Evolutionary conservation across 805 yeast genomes (phyloP), one percentile per base, ranked within the genome.

Genomic region (Blastobotrys americana): DNA sequence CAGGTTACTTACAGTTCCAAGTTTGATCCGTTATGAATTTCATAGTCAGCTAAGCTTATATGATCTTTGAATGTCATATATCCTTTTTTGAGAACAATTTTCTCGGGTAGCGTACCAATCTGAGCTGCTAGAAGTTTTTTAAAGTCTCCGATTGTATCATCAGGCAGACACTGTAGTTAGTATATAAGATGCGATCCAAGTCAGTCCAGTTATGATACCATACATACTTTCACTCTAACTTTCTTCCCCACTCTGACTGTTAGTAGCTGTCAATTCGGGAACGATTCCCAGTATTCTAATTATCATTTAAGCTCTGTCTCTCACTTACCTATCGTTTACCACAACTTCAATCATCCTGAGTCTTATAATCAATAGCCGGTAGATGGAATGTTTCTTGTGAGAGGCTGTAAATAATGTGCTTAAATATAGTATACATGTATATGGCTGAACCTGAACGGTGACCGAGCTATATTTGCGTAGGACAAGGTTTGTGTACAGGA

Each of bases 21-120:
- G 62, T 82, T 86, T 49, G 84, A 81, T 6, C 95, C 95, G 61
- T 88, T 82, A 58, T 88, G 95, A 16, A 90, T 79, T 61, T 90
- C 98, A 59, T 93, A 90, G 63, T 90, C 98, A n/a, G 83, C 96
- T 37, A 90, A 69, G 1, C 89, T 73, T 44, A 90, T 90, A 60
- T 89, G 97, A 57, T 90, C 93, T 59, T 93, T 93, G 61, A 77
- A 79, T 0, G 84, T 76, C 52, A 78, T 82, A 56, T 87, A 81
- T 1, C 97, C 96, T 58, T 86, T 89, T 62, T 87, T 89, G 50
- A 90, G 69, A 0, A 84, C 52, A 23, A 69, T 56, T 51, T 78
- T 78, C 17, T 79, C 84, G 16, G 77, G 67, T 1, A 80, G 64
- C 1, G 87, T 80, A 1, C 96, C 96, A 16, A 85, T 75, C 62